phyloP scores from a whole-genome alignment of 2,329 filamentous ascomycete genomes.

The Whalleya microplaca region DNA sequence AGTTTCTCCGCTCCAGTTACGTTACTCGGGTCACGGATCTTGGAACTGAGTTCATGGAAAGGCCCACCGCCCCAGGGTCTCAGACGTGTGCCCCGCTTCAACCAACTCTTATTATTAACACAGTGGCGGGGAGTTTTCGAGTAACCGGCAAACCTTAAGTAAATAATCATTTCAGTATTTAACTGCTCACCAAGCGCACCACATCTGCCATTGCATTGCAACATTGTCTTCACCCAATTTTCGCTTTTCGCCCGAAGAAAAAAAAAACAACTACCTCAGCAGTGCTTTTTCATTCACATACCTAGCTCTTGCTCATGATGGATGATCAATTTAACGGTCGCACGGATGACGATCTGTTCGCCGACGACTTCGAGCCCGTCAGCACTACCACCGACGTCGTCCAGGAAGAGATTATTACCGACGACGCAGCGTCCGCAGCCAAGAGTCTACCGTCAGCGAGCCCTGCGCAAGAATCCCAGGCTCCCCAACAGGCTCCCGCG shows the following conservation, averaged over 20 bases:
- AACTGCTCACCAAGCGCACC: too few species aligned
- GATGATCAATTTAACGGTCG: slow-evolving; percentile 65
- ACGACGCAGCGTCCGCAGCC: slow-evolving; percentile 8
- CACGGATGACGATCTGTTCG: slow-evolving; percentile 66
- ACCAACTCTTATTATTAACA: too few species aligned
- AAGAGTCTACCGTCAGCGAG: slow-evolving; percentile 14
- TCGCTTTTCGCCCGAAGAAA: neutral
- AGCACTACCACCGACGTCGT: slow-evolving; percentile 19
- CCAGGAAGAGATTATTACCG: slow-evolving; percentile 18
- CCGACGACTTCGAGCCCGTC: slow-evolving; percentile 64
- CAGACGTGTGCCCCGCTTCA: too few species aligned
- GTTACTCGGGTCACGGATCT: neutral
- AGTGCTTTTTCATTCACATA: too few species aligned
- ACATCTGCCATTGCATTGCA: too few species aligned
- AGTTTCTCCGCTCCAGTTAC: neutral
- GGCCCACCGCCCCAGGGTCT: too few species aligned
- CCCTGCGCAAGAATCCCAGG: slow-evolving; percentile 11
- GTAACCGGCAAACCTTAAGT: too few species aligned
- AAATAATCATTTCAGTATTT: too few species aligned
- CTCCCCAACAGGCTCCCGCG: slow-evolving; percentile 12
- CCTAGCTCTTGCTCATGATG: slow-evolving; percentile 42
- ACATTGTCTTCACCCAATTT: too few species aligned
- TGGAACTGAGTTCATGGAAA: too few species aligned
- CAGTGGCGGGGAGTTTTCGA: too few species aligned
- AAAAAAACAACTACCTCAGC: neutral